phyloP scores from a whole-genome alignment of 495 filamentous ascomycete species.

The Neurospora discreta region DNA sequence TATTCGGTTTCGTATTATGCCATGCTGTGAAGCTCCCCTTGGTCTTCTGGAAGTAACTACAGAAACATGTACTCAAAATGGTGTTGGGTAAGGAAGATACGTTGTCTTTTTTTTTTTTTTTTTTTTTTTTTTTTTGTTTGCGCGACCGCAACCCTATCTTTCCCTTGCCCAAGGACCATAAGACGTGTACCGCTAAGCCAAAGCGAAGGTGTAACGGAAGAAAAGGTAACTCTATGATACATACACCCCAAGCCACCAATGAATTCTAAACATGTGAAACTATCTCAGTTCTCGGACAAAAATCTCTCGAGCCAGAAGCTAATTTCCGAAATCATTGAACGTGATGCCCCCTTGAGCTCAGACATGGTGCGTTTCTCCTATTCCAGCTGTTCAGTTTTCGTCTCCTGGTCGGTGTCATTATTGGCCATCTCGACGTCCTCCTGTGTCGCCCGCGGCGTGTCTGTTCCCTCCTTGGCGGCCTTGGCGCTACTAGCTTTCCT shows the following conservation, averaged over 20 bases:
- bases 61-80: not conserved
- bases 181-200: not conserved
- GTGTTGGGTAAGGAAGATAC: not conserved
- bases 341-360: not conserved
- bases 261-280: not conserved
- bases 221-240: not conserved
- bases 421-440: constrained; percentile 36
- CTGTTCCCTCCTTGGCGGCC: constrained; percentile 3
- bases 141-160: not conserved
- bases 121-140: no score
- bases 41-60: not conserved
- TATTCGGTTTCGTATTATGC: not conserved
- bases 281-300: not conserved
- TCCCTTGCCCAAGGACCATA: not conserved
- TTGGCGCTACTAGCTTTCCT: not conserved
- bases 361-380: not conserved
- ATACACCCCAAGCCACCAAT: not conserved
- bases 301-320: no score
- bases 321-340: not conserved
- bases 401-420: constrained; percentile 26
- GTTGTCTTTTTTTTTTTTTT: not conserved
- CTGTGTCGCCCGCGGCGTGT: constrained; percentile 11
- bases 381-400: constrained; percentile 15
- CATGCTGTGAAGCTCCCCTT: not conserved
- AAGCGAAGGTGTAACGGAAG: not conserved